phyloP scores from a whole-genome alignment of 768 basidiomycete genomes.

The Rhodotorula graminis region DNA sequence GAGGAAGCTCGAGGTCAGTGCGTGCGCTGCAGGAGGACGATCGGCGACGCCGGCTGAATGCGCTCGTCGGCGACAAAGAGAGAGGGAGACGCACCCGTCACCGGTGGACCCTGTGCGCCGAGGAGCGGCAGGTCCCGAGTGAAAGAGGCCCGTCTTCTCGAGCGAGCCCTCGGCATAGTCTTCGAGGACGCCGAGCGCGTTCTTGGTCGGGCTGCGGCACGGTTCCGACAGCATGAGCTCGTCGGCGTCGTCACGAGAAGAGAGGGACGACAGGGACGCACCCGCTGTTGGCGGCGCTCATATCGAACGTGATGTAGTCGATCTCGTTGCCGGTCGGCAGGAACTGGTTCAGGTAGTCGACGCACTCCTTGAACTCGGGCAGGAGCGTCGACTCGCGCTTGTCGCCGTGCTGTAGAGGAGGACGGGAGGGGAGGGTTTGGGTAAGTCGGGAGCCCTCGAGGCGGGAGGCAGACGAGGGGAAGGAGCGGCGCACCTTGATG shows the following conservation, averaged over 20 bases:
- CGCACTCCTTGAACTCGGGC: conserved; percentile 85
- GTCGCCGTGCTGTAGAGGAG: conserved; percentile 44
- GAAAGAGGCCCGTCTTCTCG: conserved; percentile 88
- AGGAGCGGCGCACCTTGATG: conserved; percentile 71
- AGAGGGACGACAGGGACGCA: conserved; percentile 45
- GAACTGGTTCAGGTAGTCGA: conserved; percentile 90
- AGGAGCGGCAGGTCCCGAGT: conserved; percentile 81
- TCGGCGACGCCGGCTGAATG: too few relatives aligned
- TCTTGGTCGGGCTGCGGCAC: conserved; percentile 40
- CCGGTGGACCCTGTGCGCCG: conserved; percentile 36
- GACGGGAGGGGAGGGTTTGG: too few relatives aligned
- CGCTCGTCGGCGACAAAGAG: too few relatives aligned
- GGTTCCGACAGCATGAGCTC: background rate
- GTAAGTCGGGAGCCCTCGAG: too few relatives aligned
- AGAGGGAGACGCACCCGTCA: background rate
- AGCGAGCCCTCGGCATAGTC: conserved; percentile 92
- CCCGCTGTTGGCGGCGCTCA: conserved; percentile 92
- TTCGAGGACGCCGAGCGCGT: conserved; percentile 89
- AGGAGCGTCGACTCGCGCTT: conserved; percentile 80
- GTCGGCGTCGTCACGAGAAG: too few relatives aligned
- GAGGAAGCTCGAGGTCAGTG: too few relatives aligned
- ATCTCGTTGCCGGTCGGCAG: conserved; percentile 78
- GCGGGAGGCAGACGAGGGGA: background rate
- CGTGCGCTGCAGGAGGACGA: too few relatives aligned
- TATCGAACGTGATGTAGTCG: conserved; percentile 92